Evolutionary conservation across 169 alveolate genomes (phyloP), one percentile per base, ranked within the genome.

Genomic region (Theileria annulata): DNA sequence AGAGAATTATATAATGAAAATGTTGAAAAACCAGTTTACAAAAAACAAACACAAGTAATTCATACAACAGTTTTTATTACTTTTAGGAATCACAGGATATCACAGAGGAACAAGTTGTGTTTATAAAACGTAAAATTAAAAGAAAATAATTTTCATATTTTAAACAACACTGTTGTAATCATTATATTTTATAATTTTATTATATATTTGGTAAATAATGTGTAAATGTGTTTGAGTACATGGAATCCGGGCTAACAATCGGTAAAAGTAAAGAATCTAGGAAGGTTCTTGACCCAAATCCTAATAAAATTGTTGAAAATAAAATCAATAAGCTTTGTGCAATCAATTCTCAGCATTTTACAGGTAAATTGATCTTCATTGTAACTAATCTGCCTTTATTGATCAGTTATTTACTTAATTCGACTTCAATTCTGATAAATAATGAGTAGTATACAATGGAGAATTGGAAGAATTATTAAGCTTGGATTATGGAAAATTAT

Each of bases 401-500:
- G 13, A 3, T 10, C 15, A 42, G 51, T 42, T 42, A 42, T 10
- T 1, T 42, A 42, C 6, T 42, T 10, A 42, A 42, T 42, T 3
- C 15, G 13, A 42, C 1, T 17, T 2, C 13, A 42, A 42, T 42
- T 42, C 3, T 42, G 17, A 42, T 42, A 42, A 42, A 1, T 42
- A 0, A 42, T 42, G 13, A 3, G 3, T 42, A 42, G 51, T 8
- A 1, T 42, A 10, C 13, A 42, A 42, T 42, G 51, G 51, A 42
- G 15, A 42, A 42, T 4, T 64, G 56, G 56, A 64, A 25, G 37
- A 28, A 19, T 2, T 33, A 8, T 35, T 81, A 10, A 81, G 56
- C 56, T 2, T 10, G 31, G 67, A 81, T 54, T 75, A 67, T 37
- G 54, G 37, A 30, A 63, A 66, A n/a, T 59, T 81, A 28, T 21